These are phyloP conservation scores for Zanthoxylum bungeanum DNA, from an alignment of 345 rosid species.

Conservation along the genomic window DNA sequence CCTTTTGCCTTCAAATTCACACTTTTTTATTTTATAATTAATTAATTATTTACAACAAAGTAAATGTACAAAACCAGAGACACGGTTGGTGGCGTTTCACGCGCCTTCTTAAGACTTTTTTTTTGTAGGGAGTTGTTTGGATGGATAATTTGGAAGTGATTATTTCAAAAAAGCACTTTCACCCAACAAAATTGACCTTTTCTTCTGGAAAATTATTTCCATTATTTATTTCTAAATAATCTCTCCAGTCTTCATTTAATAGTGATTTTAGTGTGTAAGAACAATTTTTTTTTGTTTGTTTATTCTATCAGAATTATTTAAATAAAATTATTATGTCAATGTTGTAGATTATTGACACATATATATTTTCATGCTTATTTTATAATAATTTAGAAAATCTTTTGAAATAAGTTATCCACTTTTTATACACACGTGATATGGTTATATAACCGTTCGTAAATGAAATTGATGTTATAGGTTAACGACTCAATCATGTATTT, in stretches of 20 bases:
- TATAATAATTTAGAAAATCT: too few species aligned
- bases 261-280: neutral
- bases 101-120: neutral
- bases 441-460: rapidly evolving
- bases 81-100: neutral
- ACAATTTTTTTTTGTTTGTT: too few species aligned
- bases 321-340: too few species aligned
- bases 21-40: neutral
- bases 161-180: neutral
- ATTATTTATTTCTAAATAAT: neutral
- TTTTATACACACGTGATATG: too few species aligned
- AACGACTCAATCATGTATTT: neutral
- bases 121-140: too few species aligned
- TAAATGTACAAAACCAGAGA: neutral
- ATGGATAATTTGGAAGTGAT: neutral
- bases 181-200: neutral
- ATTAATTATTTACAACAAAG: neutral
- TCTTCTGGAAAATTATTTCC: too few species aligned
- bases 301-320: too few species aligned
- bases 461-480: too few species aligned
- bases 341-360: too few species aligned
- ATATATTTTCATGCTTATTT: too few species aligned
- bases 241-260: neutral
- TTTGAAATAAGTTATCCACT: too few species aligned
- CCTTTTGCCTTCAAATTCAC: neutral